Conservation (phyloP, 78 protist species). For the Isochrysis galbana region DNA sequence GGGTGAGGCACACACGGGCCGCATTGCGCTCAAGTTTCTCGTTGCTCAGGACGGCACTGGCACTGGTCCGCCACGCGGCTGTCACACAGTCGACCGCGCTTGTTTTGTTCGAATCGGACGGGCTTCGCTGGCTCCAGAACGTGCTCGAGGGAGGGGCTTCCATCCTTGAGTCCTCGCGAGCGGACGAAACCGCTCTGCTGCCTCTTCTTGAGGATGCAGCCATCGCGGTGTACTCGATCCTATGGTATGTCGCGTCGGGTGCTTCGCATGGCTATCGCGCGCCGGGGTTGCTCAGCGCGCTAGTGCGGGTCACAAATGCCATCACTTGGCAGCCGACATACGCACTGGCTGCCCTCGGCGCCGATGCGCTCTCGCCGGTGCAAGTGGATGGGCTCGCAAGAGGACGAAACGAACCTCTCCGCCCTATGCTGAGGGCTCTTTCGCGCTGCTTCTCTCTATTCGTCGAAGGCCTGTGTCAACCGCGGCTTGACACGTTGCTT, state of each 20-base stretch:
- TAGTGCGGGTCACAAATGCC: neutral
- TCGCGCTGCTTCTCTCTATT: neutral
- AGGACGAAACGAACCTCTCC: neutral
- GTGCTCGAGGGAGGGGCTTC: neutral
- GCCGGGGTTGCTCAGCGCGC: neutral
- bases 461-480: neutral
- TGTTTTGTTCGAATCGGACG: neutral
- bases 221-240: neutral
- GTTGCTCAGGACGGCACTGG: neutral
- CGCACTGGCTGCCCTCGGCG: neutral
- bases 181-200: neutral
- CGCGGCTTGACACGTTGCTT: neutral
- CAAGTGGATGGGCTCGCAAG: neutral
- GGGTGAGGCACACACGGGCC: too few relatives aligned
- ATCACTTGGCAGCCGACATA: neutral
- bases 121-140: neutral
- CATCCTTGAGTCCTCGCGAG: neutral
- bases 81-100: neutral
- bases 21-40: too few relatives aligned
- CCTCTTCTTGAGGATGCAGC: neutral
- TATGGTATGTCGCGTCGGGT: neutral
- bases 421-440: neutral
- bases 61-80: neutral
- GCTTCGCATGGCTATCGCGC: neutral
- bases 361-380: neutral